Evolutionary conservation across 2,329 filamentous ascomycete species (phyloP).

Genomic region (Diaporthe sp.): DNA sequence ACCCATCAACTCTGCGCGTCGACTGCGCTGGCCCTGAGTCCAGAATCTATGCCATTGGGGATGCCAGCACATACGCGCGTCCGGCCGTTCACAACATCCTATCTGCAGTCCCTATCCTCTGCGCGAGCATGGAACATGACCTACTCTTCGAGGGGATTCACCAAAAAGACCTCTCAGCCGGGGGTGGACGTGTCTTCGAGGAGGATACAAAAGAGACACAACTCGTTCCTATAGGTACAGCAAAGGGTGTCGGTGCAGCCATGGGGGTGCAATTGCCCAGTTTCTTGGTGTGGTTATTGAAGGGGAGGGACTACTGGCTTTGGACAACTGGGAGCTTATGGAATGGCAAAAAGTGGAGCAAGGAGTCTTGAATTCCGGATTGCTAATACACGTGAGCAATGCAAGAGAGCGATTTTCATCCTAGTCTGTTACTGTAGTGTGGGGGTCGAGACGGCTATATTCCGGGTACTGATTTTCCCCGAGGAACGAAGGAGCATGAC

Average conservation of each 20-base stretch:
- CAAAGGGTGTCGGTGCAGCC: conserved; percentile 55
- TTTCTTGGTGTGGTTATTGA: conserved; percentile 58
- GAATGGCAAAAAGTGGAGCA: conserved; percentile 62
- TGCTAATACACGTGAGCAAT: not conserved
- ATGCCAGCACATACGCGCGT: conserved; percentile 51
- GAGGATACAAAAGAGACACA: conserved; percentile 58
- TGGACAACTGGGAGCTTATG: conserved; percentile 59
- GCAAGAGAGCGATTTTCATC: too few species aligned
- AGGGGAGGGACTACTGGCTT: conserved; percentile 63
- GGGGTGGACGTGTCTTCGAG: conserved; percentile 48
- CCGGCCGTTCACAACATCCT: conserved; percentile 55
- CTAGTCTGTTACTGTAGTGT: not conserved
- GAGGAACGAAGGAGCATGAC: not conserved
- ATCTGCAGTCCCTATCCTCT: conserved; percentile 53
- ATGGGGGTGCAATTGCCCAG: conserved; percentile 56
- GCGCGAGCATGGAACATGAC: conserved; percentile 60
- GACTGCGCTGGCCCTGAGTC: conserved; percentile 38
- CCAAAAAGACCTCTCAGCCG: conserved; percentile 33
- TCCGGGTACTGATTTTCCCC: not conserved
- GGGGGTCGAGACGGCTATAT: not conserved
- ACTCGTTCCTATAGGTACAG: conserved; percentile 57
- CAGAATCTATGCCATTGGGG: conserved; percentile 58
- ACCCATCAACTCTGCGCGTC: conserved; percentile 49
- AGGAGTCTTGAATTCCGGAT: conserved; percentile 43
- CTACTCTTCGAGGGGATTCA: conserved; percentile 49